Evolutionary conservation across 2,329 filamentous ascomycete genomes (phyloP).

Genomic region (Neopestalotiopsis rosae): DNA sequence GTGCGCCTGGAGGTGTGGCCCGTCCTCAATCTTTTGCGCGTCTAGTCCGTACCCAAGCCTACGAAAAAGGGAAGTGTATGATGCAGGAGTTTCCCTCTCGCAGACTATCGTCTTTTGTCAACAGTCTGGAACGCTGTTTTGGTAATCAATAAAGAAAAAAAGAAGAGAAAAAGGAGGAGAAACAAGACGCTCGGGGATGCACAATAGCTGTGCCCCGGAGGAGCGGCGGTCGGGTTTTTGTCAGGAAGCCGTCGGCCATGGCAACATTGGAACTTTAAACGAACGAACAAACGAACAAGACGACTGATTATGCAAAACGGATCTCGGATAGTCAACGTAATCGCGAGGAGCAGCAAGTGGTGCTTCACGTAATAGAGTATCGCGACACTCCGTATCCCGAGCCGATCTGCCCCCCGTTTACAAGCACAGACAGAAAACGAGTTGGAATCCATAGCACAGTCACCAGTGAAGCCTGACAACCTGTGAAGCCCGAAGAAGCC

Average conservation of each 20-base stretch:
- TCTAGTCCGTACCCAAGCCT: background rate
- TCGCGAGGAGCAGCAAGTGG: background rate
- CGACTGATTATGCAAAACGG: background rate
- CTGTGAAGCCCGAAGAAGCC: background rate
- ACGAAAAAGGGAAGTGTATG: conserved; percentile 14
- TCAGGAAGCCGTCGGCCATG: conserved; percentile 1
- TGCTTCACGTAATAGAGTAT: background rate
- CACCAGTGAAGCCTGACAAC: background rate
- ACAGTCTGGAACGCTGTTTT: background rate
- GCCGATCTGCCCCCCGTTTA: background rate
- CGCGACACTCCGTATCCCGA: background rate
- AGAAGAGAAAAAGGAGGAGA: too few relatives aligned
- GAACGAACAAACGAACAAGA: background rate
- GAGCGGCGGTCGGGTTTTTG: background rate
- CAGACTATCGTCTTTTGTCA: background rate
- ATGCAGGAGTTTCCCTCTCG: background rate
- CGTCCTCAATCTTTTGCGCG: background rate
- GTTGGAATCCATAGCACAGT: background rate
- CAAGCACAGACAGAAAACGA: background rate
- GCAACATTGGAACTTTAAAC: background rate
- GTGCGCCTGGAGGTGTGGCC: background rate
- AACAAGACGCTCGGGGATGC: background rate
- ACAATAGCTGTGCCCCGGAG: background rate
- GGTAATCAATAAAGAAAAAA: too few relatives aligned
- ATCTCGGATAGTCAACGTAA: background rate